Base-by-base conservation (phyloP, 495 filamentous ascomycete species). In the Neurospora sp. region DNA sequence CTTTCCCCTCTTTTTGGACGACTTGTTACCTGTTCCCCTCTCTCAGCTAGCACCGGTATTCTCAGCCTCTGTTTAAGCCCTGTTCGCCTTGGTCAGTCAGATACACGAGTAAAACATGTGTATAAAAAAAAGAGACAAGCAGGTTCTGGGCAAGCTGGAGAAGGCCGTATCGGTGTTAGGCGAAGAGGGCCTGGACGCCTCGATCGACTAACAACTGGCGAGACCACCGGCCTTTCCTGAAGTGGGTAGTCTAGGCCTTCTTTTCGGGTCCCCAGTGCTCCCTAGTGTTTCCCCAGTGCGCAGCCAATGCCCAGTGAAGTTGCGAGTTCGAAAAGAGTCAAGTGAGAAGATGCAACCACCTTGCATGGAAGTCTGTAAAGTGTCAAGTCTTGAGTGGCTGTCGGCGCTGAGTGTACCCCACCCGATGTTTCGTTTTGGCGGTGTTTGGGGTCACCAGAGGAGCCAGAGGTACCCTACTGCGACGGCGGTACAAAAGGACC, bases 361-460 rank as follows among this genome's bases (percentile, higher is more conserved):
- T 69, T 77, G 78, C 78, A 80, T 71, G 75, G 73, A 72, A 70
- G 73, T 76, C 71, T 76, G 72, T 79, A 75, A 77, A 79, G 77
- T 79, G 77, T 78, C 78, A 78, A 39, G 48, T 70, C 65, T 78
- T 80, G 78, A 80, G 72, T 80, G 78, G 78, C 72, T 77, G 75
- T 65, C 69, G 73, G 48, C 61, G 40, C 71, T 61, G 74, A 70
- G 71, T 71, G 70, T 65, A 65, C 77, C 76, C 78, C 77, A 76
- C 77, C 71, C 68, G 22, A 71, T 61, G 70, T 53, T 18, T 72
- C 70, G 77, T 78, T 73, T 78, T 72, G 77, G 53, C 53, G 53
- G 53, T 65, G 27, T 35, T 65, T 35, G 53, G 53, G 53, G 53
- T 65, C 53, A 65, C 53, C 53, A 11, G 53, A 65, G 53, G 53